phyloP scores from a whole-genome alignment of 179 eudicot species.

The Camellia oleifera region DNA sequence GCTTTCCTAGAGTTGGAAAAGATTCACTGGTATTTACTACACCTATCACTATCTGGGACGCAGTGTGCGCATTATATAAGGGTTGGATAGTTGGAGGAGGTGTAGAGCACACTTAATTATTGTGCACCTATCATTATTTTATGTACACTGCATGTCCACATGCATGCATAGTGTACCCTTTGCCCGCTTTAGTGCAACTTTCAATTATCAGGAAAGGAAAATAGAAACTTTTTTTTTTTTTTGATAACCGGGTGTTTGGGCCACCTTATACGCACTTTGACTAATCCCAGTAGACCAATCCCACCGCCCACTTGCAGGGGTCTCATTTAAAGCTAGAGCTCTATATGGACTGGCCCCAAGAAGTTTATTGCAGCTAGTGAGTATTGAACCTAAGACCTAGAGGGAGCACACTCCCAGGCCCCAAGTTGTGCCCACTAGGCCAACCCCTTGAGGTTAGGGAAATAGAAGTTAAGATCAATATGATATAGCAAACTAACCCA shows the following conservation, averaged over 20 bases:
- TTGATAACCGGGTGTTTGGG: no score
- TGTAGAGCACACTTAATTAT: background rate
- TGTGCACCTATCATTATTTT: background rate
- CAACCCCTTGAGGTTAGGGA: no score
- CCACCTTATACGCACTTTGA: no score
- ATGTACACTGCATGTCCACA: background rate
- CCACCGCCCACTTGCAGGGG: no score
- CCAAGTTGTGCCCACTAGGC: no score
- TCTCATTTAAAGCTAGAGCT: no score
- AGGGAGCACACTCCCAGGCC: no score
- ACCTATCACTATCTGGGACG: background rate
- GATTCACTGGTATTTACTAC: background rate
- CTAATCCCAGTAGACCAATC: no score
- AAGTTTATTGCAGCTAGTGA: no score
- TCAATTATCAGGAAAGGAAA: background rate
- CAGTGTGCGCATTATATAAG: background rate
- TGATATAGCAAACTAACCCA: background rate
- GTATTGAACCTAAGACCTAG: no score
- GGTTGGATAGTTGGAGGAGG: background rate
- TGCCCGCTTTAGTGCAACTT: background rate
- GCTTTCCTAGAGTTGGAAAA: background rate
- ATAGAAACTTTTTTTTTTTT: no score
- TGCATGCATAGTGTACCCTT: constrained; percentile 4
- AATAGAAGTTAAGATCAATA: background rate
- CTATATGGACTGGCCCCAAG: no score